A percentile compares a stretch with the other conserved stretches of the same genome.
phyloP scores from a whole-genome alignment of 2,329 filamentous ascomycete genomes.

The Alternaria tenuissima region DNA sequence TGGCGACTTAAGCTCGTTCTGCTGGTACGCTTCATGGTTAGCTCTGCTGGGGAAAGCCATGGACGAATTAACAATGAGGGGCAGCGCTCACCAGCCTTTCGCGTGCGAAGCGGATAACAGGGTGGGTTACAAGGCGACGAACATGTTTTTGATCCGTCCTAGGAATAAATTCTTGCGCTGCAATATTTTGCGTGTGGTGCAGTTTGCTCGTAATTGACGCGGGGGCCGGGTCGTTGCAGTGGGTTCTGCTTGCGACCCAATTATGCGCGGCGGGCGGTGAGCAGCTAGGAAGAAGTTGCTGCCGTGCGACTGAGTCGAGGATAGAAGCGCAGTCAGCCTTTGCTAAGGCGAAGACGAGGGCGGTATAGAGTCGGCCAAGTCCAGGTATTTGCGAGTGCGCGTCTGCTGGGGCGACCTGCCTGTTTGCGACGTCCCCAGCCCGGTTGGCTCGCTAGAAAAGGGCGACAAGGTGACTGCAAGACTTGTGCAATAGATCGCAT shows the following conservation, averaged over 20 bases:
- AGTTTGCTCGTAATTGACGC: constrained; percentile 47
- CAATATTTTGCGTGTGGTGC: constrained; percentile 31
- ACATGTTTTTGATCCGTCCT: constrained; percentile 25
- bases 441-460: constrained; percentile 16
- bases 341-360: constrained; percentile 16
- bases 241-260: constrained; percentile 24
- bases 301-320: constrained; percentile 37
- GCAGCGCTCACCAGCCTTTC: constrained; percentile 39
- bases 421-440: constrained; percentile 14
- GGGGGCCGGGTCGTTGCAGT: constrained; percentile 37
- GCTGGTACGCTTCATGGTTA: constrained; percentile 43
- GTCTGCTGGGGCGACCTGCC: constrained; percentile 15
- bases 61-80: constrained; percentile 31
- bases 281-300: constrained; percentile 24
- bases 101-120: constrained; percentile 29
- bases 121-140: constrained; percentile 43
- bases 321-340: constrained; percentile 20
- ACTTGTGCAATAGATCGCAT: neutral
- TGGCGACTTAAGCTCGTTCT: constrained; percentile 43
- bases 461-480: constrained; percentile 8
- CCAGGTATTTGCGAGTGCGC: constrained; percentile 29
- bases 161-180: constrained; percentile 23
- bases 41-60: constrained; percentile 35
- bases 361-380: constrained; percentile 16
- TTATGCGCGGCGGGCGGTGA: constrained; percentile 26